Base-by-base conservation (phyloP, 73 alveolate species). In the Paraurostyla sp. region DNA sequence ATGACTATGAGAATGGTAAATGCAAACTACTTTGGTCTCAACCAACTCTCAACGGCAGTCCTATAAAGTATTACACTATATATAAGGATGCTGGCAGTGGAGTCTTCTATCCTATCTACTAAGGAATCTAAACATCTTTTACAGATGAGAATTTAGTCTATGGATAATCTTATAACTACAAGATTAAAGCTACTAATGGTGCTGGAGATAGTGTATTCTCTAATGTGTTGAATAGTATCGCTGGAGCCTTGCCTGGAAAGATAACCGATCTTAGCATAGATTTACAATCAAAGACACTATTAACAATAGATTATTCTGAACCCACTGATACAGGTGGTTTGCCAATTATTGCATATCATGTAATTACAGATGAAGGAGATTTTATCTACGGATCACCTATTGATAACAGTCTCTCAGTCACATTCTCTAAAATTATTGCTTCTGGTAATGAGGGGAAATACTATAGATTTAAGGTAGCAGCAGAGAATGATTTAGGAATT, bases 381-480 rank as follows among this genome's bases (percentile, higher is more conserved):
- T 71, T 76, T 62, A 69, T 62, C 1, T 84, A 46, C 50, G 80
- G 49, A 2, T n/a, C 89, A 25, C 93, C 41, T 0, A 42, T 71
- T 6, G 92, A 35, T 25, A 62, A 42, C 35, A 35, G 82, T 23
- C 65, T 75, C 0, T 22, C 76, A 9, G 35, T 42, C 1, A 60
- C 91, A 0, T 76, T 22, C 59, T 13, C 92, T 38, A 62, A 80
- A 23, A 50, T 93, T 11, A 42, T 81, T 11, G 32, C 59, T 30
- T 56, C 87, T 36, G 87, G 68, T 15, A 73, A 71, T 15, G 87
- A 50, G 32, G 97, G 97, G 33, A 92, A 89, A 62, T 52, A 80
- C 51, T 91, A 69, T 71, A 92, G 91, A 40, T 94, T 94, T 71
- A 91, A 75, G 76, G 93, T 94, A 25, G 87, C 89, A 4, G 97